Percentiles rank a stretch among this genome's conserved stretches.
These are phyloP conservation scores for Ascochyta koolunga DNA, from an alignment of 2,329 filamentous ascomycete genomes.

Conservation along the genomic window DNA sequence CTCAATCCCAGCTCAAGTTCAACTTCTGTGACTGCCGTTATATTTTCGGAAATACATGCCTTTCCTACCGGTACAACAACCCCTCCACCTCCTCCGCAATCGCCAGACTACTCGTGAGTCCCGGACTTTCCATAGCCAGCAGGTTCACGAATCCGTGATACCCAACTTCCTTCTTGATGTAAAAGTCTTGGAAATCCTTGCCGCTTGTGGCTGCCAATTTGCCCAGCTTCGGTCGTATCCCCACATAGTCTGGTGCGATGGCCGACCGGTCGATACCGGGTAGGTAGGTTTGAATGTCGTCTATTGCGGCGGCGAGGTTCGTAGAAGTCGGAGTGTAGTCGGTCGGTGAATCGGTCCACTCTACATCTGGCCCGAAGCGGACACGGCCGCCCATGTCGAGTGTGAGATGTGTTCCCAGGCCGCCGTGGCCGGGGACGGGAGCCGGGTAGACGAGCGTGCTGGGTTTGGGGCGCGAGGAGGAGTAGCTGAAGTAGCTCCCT, in stretches of 20 bases:
- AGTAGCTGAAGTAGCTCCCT: slow-evolving; percentile 92
- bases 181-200: slow-evolving; percentile 81
- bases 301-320: slow-evolving; percentile 69
- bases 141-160: slow-evolving; percentile 86
- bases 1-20: no score
- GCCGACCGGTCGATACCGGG: slow-evolving; percentile 71
- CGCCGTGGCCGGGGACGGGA: slow-evolving; percentile 78
- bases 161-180: slow-evolving; percentile 77
- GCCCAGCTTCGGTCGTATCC: slow-evolving; percentile 85
- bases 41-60: neutral
- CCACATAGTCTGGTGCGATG: slow-evolving; percentile 83
- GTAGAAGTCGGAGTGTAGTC: slow-evolving; percentile 72
- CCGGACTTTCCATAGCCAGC: slow-evolving; percentile 91
- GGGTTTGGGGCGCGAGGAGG: slow-evolving; percentile 67
- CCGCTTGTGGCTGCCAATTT: slow-evolving; percentile 65
- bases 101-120: slow-evolving; percentile 83
- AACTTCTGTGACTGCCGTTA: no score
- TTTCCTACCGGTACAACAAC: slow-evolving; percentile 55
- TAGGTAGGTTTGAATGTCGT: slow-evolving; percentile 79
- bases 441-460: slow-evolving; percentile 85
- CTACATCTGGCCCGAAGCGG: slow-evolving; percentile 92
- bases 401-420: slow-evolving; percentile 91
- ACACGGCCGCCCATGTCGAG: slow-evolving; percentile 84
- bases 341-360: slow-evolving; percentile 78
- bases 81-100: slow-evolving; percentile 78